Percentiles rank a stretch among this genome's conserved stretches.
phyloP scores from a whole-genome alignment of 352 stramenopile genomes.

The Aphanomyces astaci region DNA sequence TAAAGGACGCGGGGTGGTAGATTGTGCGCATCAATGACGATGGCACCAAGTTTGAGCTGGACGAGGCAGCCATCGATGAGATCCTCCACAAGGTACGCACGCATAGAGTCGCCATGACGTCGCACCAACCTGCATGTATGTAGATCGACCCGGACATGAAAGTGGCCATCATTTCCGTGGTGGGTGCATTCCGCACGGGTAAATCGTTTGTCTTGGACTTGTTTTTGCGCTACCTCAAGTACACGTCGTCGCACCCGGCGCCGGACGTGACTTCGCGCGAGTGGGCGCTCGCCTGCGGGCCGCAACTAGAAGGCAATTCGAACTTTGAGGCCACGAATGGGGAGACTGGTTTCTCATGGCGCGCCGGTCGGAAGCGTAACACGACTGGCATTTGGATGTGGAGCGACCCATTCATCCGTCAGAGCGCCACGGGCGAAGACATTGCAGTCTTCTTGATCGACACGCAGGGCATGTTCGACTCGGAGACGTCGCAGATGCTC shows the following conservation, averaged over 20 bases:
- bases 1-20: constrained; percentile 20
- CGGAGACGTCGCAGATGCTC: constrained; percentile 97
- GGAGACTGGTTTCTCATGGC: constrained; percentile 93
- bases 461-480: constrained; percentile 99
- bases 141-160: constrained; percentile 89
- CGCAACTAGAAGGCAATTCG: constrained; percentile 74
- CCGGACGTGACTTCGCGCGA: constrained; percentile 51
- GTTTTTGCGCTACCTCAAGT: constrained; percentile 94
- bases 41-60: constrained; percentile 78
- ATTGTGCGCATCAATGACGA: constrained; percentile 85
- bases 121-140: not conserved
- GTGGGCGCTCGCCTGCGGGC: constrained; percentile 47
- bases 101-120: not conserved
- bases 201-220: constrained; percentile 98
- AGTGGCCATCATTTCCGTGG: constrained; percentile 95
- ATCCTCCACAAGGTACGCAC: constrained; percentile 55
- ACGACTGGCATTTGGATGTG: constrained; percentile 99
- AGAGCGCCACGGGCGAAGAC: constrained; percentile 72
- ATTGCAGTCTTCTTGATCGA: constrained; percentile 97
- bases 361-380: constrained; percentile 92
- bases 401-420: constrained; percentile 94
- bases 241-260: constrained; percentile 46
- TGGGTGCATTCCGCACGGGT: constrained; percentile 97
- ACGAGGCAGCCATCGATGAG: constrained; percentile 53
- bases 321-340: constrained; percentile 70